These are phyloP conservation scores for Lyophyllum decastes DNA, from an alignment of 768 basidiomycete genomes.

Conservation along the genomic window DNA sequence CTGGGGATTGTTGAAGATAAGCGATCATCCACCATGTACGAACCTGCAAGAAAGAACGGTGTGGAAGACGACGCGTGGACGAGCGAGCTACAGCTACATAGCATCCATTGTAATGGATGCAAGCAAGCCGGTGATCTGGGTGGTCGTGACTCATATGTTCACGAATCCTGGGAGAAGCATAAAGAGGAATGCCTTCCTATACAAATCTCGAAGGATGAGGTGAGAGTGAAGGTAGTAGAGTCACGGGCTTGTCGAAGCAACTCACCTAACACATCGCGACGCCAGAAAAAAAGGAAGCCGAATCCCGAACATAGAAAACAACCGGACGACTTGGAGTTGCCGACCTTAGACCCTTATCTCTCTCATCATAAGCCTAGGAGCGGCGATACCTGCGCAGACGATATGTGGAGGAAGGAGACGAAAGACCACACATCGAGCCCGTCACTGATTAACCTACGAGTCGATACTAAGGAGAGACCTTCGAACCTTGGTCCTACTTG, in stretches of 20 bases:
- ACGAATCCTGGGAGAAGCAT: constrained; percentile 1
- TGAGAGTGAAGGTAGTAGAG: not conserved
- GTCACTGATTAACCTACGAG: too few species aligned
- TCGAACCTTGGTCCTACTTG: too few species aligned
- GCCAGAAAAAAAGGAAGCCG: not conserved
- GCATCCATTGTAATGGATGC: not conserved
- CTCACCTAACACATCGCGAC: not conserved
- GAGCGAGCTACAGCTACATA: not conserved
- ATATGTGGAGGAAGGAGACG: too few species aligned
- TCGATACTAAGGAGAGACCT: too few species aligned
- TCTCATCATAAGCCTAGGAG: too few species aligned
- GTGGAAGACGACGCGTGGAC: not conserved
- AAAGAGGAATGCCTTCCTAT: not conserved
- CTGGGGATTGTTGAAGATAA: not conserved
- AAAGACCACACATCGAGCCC: too few species aligned
- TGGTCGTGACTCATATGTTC: not conserved
- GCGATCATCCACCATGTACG: not conserved
- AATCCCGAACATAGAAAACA: not conserved
- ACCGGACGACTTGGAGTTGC: too few species aligned
- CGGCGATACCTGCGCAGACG: too few species aligned
- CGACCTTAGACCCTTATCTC: too few species aligned
- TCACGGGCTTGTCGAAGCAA: not conserved
- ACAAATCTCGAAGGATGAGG: not conserved
- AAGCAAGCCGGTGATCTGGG: not conserved
- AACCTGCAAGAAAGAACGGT: not conserved